These are phyloP conservation scores for Phytophthora litchii DNA, from an alignment of 352 stramenopile species.

Conservation along the genomic window DNA sequence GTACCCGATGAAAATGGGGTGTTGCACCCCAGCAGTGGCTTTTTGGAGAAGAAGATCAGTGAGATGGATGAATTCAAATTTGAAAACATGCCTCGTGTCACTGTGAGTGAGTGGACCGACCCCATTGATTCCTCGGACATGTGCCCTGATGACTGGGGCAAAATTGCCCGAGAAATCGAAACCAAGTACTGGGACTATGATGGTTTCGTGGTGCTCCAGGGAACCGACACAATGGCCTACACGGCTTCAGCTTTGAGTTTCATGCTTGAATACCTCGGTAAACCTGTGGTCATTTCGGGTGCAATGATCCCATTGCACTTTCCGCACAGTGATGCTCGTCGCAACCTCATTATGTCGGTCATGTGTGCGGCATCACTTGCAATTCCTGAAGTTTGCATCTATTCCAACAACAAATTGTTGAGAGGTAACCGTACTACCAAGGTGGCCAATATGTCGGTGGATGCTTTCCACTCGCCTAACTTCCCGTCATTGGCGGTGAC, in stretches of 20 bases:
- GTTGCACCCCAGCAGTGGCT: conserved; percentile 86
- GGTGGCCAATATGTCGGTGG: conserved; percentile 93
- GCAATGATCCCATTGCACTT: conserved; percentile 96
- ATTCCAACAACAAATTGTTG: conserved; percentile 96
- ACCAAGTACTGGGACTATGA: conserved; percentile 95
- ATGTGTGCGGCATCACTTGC: conserved; percentile 80
- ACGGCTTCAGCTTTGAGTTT: conserved; percentile 94
- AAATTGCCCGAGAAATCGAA: conserved; percentile 94
- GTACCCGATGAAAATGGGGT: conserved; percentile 72
- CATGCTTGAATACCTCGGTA: conserved; percentile 97
- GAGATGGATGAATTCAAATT: conserved; percentile 90
- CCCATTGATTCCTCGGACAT: conserved; percentile 93
- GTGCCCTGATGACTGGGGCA: conserved; percentile 90
- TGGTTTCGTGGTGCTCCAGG: conserved; percentile 97
- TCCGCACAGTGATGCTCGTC: conserved; percentile 95
- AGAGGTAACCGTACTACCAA: conserved; percentile 96
- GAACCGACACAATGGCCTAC: conserved; percentile 99
- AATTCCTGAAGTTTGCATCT: conserved; percentile 92
- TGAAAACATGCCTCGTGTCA: conserved; percentile 81
- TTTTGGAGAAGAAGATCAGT: conserved; percentile 86
- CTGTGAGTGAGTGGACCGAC: conserved; percentile 73
- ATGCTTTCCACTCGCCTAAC: conserved; percentile 97
- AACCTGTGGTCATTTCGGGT: conserved; percentile 95
- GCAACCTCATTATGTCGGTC: conserved; percentile 96
- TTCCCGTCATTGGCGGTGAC: conserved; percentile 93